Percentiles rank a stretch among this genome's conserved stretches.
phyloP scores from a whole-genome alignment of 2,329 filamentous ascomycete genomes.

The Penicillium expansum region DNA sequence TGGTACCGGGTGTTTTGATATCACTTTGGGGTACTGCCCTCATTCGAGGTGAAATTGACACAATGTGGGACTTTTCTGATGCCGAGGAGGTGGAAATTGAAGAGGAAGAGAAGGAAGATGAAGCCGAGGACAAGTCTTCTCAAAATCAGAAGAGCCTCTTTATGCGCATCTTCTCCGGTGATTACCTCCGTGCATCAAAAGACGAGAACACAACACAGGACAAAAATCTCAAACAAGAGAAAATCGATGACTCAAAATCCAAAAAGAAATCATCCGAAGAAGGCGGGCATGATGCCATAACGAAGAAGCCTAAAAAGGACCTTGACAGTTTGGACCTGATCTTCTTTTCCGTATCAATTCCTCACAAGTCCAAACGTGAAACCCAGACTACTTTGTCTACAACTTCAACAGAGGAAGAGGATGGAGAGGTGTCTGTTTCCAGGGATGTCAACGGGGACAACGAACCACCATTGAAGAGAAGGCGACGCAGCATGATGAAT shows the following conservation, averaged over 20 bases:
- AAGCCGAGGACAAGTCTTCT: conserved; percentile 35
- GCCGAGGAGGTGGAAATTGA: conserved; percentile 47
- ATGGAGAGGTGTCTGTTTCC: conserved; percentile 23
- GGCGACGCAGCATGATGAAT: conserved; percentile 29
- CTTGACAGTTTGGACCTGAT: conserved; percentile 27
- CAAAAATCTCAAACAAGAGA: conserved; percentile 3
- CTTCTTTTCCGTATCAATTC: conserved; percentile 35
- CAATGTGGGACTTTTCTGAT: conserved; percentile 83
- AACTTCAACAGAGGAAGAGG: conserved; percentile 1
- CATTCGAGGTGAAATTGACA: conserved; percentile 65
- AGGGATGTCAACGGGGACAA: conserved; percentile 21
- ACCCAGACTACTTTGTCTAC: not conserved
- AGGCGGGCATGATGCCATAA: conserved; percentile 4
- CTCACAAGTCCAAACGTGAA: conserved; percentile 14
- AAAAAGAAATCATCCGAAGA: conserved; percentile 30
- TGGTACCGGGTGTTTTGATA: conserved; percentile 80
- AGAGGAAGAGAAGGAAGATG: conserved; percentile 40
- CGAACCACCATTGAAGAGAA: conserved; percentile 37
- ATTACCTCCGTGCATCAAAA: conserved; percentile 10
- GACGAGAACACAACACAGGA: not conserved
- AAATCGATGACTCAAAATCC: conserved; percentile 23
- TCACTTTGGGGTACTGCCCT: conserved; percentile 73
- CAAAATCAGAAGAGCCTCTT: conserved; percentile 23
- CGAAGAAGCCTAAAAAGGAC: conserved; percentile 13
- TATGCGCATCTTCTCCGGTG: conserved; percentile 28